phyloP scores from a whole-genome alignment of 2,329 filamentous ascomycete species.

The Plenodomus lindquistii region DNA sequence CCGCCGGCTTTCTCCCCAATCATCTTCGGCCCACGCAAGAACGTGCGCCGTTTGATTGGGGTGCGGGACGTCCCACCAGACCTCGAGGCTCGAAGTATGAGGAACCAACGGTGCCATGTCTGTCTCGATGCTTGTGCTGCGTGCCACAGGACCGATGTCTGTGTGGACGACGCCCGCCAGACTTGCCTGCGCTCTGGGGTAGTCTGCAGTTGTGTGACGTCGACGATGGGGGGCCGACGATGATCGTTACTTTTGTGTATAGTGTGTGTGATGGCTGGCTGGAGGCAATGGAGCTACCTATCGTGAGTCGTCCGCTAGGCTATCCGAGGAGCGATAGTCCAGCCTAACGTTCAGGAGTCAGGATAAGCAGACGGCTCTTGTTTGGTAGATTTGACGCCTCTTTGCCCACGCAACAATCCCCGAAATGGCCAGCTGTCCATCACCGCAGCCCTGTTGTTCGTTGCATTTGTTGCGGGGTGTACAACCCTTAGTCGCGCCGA shows the following conservation, averaged over 20 bases:
- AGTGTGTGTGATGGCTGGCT: slow-evolving; percentile 14
- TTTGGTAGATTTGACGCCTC: slow-evolving; percentile 2
- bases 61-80: slow-evolving; percentile 3
- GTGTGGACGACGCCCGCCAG: slow-evolving; percentile 4
- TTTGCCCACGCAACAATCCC: background rate
- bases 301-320: slow-evolving; percentile 14
- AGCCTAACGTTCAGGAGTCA: slow-evolving; percentile 5
- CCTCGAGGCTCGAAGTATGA: background rate
- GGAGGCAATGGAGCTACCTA: slow-evolving; percentile 9
- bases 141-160: slow-evolving; percentile 15
- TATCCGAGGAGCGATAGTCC: slow-evolving; percentile 4
- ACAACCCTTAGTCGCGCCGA: background rate
- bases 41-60: slow-evolving; percentile 25
- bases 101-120: background rate
- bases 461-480: background rate
- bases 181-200: slow-evolving; percentile 4
- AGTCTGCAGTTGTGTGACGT: slow-evolving; percentile 16
- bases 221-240: no score
- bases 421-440: background rate
- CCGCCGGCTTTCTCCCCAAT: slow-evolving; percentile 15
- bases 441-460: background rate
- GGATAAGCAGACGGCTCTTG: slow-evolving; percentile 12
- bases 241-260: slow-evolving; percentile 3
- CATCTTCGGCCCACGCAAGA: slow-evolving; percentile 6
- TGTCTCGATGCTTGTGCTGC: slow-evolving; percentile 5